Base-by-base conservation (phyloP, 2,329 filamentous ascomycete genomes). In the Alternaria hordeiaustralica region DNA sequence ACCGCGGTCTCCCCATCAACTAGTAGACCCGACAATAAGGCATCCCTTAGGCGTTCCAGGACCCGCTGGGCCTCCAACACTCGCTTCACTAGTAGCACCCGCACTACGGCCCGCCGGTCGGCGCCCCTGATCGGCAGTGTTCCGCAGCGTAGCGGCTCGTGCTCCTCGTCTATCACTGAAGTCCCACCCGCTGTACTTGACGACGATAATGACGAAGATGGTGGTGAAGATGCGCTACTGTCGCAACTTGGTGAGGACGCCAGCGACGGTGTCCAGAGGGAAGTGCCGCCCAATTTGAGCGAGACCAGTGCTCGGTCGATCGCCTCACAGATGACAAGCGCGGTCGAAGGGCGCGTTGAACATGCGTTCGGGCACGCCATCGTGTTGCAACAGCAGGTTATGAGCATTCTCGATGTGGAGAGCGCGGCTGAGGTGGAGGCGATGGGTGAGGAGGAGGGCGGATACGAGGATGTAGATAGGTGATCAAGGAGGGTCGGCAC, bases 141-240 rank as follows among this genome's bases (percentile, higher is more conserved):
- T 36, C 58, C 58, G 25, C 51, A 61, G 23, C 58, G 53, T 18
- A 61, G 23, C 30, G 58, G 58, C 45, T 61, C 58, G 30, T 49
- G 25, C 58, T 61, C 58, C 12, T 61, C 58, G 13, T 61, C 51
- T 44, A 25, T 44, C 6, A 33, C 26, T 13, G 49, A 51, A 15
- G 36, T 41, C 36, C 36, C 36, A 41, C 36, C 36, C 5, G 36
- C 50, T 44, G 23, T 61, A 15, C 51, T 44, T 18, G 44, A 61
- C 21, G 33, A 50, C 4, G 58, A 47, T 6, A 46, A 43, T 15
- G 56, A 51, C 23, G 33, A 30, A 12, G 51, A 56, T 15, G 51
- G 44, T n/a, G 58, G 33, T 30, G 49, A 55, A 26, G 49, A 60
- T 18, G 44, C 46, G 11, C 51, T 44, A 15, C 49, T 61, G 5